Percentiles rank a stretch among this genome's conserved stretches.
Evolutionary conservation across 148 eudicot genomes (phyloP).

Genomic region (Persicaria maculosa): DNA sequence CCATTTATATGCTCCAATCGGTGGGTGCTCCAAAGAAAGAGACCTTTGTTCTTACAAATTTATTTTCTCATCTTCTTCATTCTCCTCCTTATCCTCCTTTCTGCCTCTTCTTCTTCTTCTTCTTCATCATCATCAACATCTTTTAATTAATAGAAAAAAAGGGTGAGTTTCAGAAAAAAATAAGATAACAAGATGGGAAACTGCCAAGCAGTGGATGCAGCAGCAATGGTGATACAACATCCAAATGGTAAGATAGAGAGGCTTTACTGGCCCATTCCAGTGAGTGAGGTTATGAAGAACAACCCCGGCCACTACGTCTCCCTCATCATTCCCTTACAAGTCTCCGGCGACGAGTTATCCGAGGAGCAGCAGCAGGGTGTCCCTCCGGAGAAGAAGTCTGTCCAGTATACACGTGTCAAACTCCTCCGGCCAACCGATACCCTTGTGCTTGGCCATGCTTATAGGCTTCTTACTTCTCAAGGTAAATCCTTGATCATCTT

Average conservation of each 20-base stretch:
- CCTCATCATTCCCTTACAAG: slow-evolving; percentile 64
- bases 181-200: slow-evolving; percentile 59
- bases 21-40: neutral
- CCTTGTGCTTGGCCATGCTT: slow-evolving; percentile 72
- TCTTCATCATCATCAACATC: neutral
- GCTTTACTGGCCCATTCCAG: slow-evolving; percentile 64
- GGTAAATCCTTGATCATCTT: slow-evolving; percentile 28
- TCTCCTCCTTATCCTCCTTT: neutral
- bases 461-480: slow-evolving; percentile 81
- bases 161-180: neutral
- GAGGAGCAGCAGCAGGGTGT: slow-evolving; percentile 2
- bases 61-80: neutral
- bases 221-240: slow-evolving; percentile 84
- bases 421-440: slow-evolving; percentile 76
- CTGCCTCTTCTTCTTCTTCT: neutral
- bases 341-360: slow-evolving; percentile 13
- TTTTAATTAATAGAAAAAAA: too few species aligned
- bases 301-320: slow-evolving; percentile 90
- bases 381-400: slow-evolving; percentile 21
- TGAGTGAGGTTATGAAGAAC: slow-evolving; percentile 65
- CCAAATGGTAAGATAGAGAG: slow-evolving; percentile 73
- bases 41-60: neutral
- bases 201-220: slow-evolving; percentile 94
- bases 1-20: neutral
- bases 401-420: slow-evolving; percentile 77